phyloP scores from a whole-genome alignment of 768 basidiomycete species.

The Sistotremastrum niveocremeum region DNA sequence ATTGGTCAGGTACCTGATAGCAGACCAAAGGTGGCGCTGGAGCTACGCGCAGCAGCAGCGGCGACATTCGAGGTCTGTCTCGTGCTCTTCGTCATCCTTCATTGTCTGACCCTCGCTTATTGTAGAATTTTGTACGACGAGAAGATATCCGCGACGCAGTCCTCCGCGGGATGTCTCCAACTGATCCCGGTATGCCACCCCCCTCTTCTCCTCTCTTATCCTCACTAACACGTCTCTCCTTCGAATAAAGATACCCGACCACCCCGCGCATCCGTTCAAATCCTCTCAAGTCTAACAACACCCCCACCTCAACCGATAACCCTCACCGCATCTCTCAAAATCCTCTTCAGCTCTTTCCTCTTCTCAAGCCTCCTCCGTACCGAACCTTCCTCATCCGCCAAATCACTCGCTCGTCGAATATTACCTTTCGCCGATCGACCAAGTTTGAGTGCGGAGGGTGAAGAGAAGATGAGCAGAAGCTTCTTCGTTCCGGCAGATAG shows the following conservation, averaged over 20 bases:
- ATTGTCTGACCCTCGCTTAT: slow-evolving; percentile 1
- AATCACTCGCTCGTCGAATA: slow-evolving; percentile 49
- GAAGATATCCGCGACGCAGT: slow-evolving; percentile 60
- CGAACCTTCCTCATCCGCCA: slow-evolving; percentile 40
- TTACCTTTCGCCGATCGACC: slow-evolving; percentile 26
- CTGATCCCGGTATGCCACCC: slow-evolving; percentile 26
- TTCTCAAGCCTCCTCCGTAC: slow-evolving; percentile 68
- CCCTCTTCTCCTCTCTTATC: slow-evolving; percentile 9
- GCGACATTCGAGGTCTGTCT: slow-evolving; percentile 69
- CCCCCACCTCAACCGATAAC: slow-evolving; percentile 51
- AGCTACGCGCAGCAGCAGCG: slow-evolving; percentile 64
- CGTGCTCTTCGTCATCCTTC: background rate
- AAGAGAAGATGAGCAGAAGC: slow-evolving; percentile 10
- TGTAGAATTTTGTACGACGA: slow-evolving; percentile 62
- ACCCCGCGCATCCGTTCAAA: slow-evolving; percentile 42
- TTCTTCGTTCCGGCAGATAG: slow-evolving; percentile 73
- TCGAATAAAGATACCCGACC: slow-evolving; percentile 22
- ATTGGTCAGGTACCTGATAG: slow-evolving; percentile 33
- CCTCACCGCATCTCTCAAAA: slow-evolving; percentile 41
- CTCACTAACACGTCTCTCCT: slow-evolving; percentile 12
- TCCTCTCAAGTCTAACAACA: slow-evolving; percentile 48
- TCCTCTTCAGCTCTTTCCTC: slow-evolving; percentile 62
- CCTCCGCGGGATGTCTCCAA: slow-evolving; percentile 58
- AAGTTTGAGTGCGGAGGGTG: slow-evolving; percentile 16
- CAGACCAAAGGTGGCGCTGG: slow-evolving; percentile 51